Evolutionary conservation across 306 rosid genomes (phyloP).

Genomic region (Corylus avellana): DNA sequence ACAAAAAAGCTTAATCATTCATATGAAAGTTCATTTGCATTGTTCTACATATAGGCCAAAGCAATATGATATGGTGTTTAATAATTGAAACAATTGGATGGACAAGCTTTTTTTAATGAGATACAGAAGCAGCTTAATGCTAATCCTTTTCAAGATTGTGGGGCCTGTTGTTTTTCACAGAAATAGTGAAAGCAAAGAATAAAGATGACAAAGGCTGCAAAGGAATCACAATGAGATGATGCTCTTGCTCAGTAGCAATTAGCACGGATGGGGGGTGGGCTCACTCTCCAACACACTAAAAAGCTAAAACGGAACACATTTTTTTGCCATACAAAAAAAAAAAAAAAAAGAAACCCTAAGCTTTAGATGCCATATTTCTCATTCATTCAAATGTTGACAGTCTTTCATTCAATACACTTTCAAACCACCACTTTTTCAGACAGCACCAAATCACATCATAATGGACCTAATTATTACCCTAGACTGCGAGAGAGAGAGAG

Average conservation of each 20-base stretch:
- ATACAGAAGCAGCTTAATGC: slow-evolving; percentile 27
- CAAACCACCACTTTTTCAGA: slow-evolving; percentile 74
- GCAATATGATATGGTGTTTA: background rate
- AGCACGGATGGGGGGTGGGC: slow-evolving; percentile 43
- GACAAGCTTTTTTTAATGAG: slow-evolving; percentile 12
- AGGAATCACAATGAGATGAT: slow-evolving; percentile 39
- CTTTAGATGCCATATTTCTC: slow-evolving; percentile 37
- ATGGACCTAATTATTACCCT: slow-evolving; percentile 55
- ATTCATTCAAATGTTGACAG: slow-evolving; percentile 55
- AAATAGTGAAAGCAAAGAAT: slow-evolving; percentile 49
- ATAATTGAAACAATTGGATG: slow-evolving; percentile 21
- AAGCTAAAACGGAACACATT: slow-evolving; percentile 21
- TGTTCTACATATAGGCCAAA: slow-evolving; percentile 4
- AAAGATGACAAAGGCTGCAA: slow-evolving; percentile 37
- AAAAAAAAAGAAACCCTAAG: slow-evolving; percentile 26
- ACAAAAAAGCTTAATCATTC: background rate
- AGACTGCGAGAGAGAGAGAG: slow-evolving; percentile 6
- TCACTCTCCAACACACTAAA: slow-evolving; percentile 53
- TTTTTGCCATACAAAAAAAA: slow-evolving; percentile 13
- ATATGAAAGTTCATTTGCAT: background rate
- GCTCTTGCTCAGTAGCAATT: slow-evolving; percentile 29
- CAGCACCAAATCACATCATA: slow-evolving; percentile 68
- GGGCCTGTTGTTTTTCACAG: slow-evolving; percentile 39
- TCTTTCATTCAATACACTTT: slow-evolving; percentile 66
- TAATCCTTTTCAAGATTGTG: slow-evolving; percentile 37